Evolutionary conservation across 371 early-diverging fungal species (phyloP), one percentile per base, ranked within the genome.

Genomic region (Nematocida sp.): DNA sequence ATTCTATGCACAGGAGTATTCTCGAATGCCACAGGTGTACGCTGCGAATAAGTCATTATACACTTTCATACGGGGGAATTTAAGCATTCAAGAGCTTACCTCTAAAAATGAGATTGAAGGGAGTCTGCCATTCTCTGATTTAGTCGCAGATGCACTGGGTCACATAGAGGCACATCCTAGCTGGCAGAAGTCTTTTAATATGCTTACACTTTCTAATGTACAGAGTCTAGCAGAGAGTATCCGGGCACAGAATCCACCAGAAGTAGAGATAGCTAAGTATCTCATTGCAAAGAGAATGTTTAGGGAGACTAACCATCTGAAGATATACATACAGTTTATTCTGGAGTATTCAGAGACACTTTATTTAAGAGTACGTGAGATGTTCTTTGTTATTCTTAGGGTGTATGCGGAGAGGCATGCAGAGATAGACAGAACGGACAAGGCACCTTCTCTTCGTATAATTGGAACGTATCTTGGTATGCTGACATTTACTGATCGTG

Each of bases 1-100:
- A 1, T 78, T 78, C 61, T 78, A 78, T 50, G 72, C 69, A 1
- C 80, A 78, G 70, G 80, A 78, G 71, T 70, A 47, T 71, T 78
- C 80, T 3, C 18, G 80, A 1, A 78, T 70, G 57, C 80, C 80
- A 6, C 71, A 78, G 70, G 70, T 78, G 33, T 78, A 78, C 46
- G 80, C 80, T 72, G 55, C 80, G 27, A 78, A 78, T 25, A 78
- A 78, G 71, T 54, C 80, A 15, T 60, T 78, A 20, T 78, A 78
- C 72, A 78, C 70, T 0, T 78, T 66, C 60, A 78, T 78, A 9
- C 46, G 80, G 52, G 80, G 80, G 20, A 70, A 78, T 40, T 46
- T 78, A 23, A 66, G 56, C 70, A 70, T 78, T 4, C 80, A 78
- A 60, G 58, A 52, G 54, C 44, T 78, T 15, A 46, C 57, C 42